Conservation (phyloP, 1,284 basidiomycete genomes). For the Xerocomus nothofagi region DNA sequence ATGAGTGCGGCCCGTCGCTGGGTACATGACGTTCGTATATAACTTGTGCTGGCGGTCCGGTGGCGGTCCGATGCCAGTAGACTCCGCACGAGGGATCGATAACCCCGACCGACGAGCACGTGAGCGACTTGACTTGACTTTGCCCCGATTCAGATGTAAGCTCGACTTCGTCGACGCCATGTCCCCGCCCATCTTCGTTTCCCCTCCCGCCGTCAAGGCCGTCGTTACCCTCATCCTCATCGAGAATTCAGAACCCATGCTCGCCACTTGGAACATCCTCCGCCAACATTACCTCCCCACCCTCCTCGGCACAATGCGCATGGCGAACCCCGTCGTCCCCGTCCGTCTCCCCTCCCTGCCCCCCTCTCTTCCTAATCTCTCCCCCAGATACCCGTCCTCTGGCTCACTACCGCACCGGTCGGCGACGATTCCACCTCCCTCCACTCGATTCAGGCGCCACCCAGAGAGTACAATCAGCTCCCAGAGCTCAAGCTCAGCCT, state of each 20-base stretch:
- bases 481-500: slow-evolving; percentile 45
- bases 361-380: background rate
- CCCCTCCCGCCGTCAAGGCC: slow-evolving; percentile 41
- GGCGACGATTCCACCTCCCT: slow-evolving; percentile 36
- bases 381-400: slow-evolving; percentile 41
- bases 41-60: too few species aligned
- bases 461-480: slow-evolving; percentile 39
- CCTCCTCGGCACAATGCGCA: slow-evolving; percentile 45
- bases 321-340: slow-evolving; percentile 39
- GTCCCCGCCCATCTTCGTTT: slow-evolving; percentile 35
- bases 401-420: slow-evolving; percentile 38
- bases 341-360: slow-evolving; percentile 26
- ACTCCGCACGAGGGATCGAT: slow-evolving; percentile 24
- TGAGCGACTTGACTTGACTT: too few species aligned
- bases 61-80: too few species aligned
- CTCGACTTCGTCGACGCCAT: slow-evolving; percentile 6
- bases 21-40: too few species aligned
- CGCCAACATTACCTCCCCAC: slow-evolving; percentile 51
- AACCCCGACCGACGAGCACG: slow-evolving; percentile 23
- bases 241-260: slow-evolving; percentile 58
- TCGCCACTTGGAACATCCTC: slow-evolving; percentile 53
- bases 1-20: too few species aligned
- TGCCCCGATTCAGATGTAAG: too few species aligned
- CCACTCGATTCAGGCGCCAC: slow-evolving; percentile 33
- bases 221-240: slow-evolving; percentile 56